Base-by-base conservation (phyloP, 2,329 filamentous ascomycete genomes). In the Paracorniculantispora psalliotae region DNA sequence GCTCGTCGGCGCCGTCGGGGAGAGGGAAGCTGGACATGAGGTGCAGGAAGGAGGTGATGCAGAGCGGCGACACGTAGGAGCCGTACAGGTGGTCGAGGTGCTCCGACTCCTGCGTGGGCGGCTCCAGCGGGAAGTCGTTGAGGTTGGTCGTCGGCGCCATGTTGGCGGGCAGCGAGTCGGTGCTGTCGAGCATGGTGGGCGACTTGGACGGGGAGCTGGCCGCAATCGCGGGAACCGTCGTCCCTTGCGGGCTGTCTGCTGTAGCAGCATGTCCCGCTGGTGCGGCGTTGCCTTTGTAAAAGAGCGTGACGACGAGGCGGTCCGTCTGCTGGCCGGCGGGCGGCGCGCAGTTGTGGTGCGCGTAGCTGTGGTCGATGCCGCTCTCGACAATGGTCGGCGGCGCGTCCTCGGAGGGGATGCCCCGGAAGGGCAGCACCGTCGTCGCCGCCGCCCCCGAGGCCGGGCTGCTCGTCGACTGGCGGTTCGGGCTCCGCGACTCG, bases 71-170 rank as follows among this genome's bases (percentile, higher is more conserved):
- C 67, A 87, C 81, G 66, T 85, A 85, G 21, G 82, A 85, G 62
- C 85, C 85, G 65, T 88, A 88, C 19, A 87, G 78, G 62, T 86
- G 83, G 67, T 88, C 84, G 55, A 87, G 79, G 59, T 84, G 76
- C 71, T 86, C 78, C 15, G 69, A 67, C 67, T 85, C 79, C 65
- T 78, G 72, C 57, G 79, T 77, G 61, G 84, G 78, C 60, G 82
- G 79, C 69, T 87, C 82, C 53, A 86, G 77, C 25, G 85, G 83
- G 65, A 85, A 85, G 63, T 76, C 75, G n/a, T 82, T 79, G 59
- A 81, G 77, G 64, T 81, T 78, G 64, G 77, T 80, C 51, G 84
- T 82, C 9, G 86, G 83, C 19, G 83, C 81, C 67, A 87, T 72
- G 75, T 85, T 81, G 54, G 77, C 68, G 44, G 81, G 79, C 63